Conservation (phyloP, 306 rosid species). For the Styphnolobium japonicum region DNA sequence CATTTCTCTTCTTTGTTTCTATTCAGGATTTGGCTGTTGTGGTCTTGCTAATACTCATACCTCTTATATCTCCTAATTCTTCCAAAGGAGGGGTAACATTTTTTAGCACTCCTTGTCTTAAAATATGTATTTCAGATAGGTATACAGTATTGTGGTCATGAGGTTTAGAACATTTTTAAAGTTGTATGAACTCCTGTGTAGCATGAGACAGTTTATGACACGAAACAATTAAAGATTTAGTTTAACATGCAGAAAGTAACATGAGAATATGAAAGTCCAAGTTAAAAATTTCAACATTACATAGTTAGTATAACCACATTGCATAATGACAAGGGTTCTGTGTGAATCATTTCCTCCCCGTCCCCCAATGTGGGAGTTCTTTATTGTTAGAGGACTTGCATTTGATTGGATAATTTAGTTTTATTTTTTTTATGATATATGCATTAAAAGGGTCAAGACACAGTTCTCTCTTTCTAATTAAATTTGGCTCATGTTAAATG, state of each 20-base stretch:
- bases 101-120: slow-evolving; percentile 32
- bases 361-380: background rate
- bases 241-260: background rate
- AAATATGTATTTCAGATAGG: slow-evolving; percentile 9
- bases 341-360: background rate
- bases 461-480: slow-evolving; percentile 9
- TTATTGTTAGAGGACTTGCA: slow-evolving; percentile 9
- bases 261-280: background rate
- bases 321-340: background rate
- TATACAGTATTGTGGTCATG: background rate
- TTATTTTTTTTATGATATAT: background rate
- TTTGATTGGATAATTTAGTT: background rate
- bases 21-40: slow-evolving; percentile 99
- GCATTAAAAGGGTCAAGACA: background rate
- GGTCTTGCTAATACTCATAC: slow-evolving; percentile 97
- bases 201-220: background rate
- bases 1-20: slow-evolving; percentile 30
- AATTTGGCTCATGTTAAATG: background rate
- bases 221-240: background rate
- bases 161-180: slow-evolving; percentile 8
- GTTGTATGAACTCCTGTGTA: slow-evolving; percentile 5
- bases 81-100: slow-evolving; percentile 98
- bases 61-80: slow-evolving; percentile 97
- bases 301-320: background rate
- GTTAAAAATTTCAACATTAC: background rate